These are phyloP conservation scores for Trichoderma asperellum DNA, from an alignment of 2,329 filamentous ascomycete genomes.

Conservation along the genomic window DNA sequence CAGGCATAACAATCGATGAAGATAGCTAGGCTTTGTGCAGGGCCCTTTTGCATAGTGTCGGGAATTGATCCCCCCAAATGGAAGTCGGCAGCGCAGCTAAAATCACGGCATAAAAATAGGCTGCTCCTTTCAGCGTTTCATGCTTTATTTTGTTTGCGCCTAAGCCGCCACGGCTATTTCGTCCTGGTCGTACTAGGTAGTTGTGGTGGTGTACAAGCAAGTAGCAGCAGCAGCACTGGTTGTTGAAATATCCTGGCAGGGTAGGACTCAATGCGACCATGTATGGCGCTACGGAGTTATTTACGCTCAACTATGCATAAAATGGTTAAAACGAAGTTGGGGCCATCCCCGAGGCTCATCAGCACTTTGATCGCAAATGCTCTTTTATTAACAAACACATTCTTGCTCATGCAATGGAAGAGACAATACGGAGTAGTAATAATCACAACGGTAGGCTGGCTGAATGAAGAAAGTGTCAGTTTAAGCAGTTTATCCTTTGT, in stretches of 20 bases:
- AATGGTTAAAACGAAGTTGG: background rate
- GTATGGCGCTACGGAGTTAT: background rate
- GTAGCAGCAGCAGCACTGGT: background rate
- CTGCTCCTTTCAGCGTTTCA: background rate
- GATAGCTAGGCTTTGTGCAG: background rate
- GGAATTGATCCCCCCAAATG: background rate
- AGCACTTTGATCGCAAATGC: background rate
- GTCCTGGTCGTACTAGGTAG: background rate
- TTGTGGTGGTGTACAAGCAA: too few relatives aligned
- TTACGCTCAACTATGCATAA: background rate
- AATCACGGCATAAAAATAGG: background rate
- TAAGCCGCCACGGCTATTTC: background rate
- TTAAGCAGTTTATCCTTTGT: background rate
- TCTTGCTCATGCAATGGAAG: background rate
- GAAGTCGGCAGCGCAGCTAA: background rate
- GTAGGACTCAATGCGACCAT: background rate
- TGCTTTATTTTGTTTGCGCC: background rate
- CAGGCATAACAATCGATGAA: background rate
- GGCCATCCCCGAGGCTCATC: background rate
- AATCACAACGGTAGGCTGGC: background rate
- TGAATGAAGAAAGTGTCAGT: background rate
- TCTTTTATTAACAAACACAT: background rate
- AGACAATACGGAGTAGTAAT: background rate
- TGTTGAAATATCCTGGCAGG: background rate
- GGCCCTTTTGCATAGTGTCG: slow-evolving; percentile 8